These are phyloP conservation scores for Lentinula detonsa DNA, from an alignment of 768 basidiomycete species.

Conservation along the genomic window DNA sequence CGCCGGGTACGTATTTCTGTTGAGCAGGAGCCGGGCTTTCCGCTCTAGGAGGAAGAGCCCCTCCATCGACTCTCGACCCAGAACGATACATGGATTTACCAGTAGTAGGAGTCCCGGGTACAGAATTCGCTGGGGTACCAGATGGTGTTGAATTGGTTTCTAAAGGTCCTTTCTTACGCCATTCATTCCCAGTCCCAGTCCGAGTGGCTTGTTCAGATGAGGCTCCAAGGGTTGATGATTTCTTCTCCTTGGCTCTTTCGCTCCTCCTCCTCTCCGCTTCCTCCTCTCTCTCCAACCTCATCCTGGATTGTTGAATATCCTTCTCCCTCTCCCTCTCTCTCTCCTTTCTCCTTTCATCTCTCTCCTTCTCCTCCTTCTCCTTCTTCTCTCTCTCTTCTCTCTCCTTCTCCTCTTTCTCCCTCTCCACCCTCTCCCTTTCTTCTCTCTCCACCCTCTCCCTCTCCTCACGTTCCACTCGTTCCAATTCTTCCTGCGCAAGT, in stretches of 20 bases:
- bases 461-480: background rate
- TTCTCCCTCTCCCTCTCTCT: conserved; percentile 46
- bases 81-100: conserved; percentile 23
- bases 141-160: background rate
- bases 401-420: background rate
- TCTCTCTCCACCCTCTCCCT: background rate
- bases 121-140: conserved; percentile 7
- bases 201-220: too few relatives aligned
- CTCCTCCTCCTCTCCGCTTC: conserved; percentile 50
- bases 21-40: conserved; percentile 52
- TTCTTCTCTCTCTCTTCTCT: background rate
- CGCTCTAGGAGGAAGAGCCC: conserved; percentile 21
- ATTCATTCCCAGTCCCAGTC: conserved; percentile 7
- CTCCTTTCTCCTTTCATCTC: conserved; percentile 58
- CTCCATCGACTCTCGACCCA: too few relatives aligned
- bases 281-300: conserved; percentile 61
- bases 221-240: background rate
- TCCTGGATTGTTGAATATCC: conserved; percentile 47
- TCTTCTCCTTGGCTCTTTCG: conserved; percentile 24
- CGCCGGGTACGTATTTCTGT: conserved; percentile 40
- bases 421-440: background rate
- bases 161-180: conserved; percentile 9
- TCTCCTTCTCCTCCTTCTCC: conserved; percentile 13
- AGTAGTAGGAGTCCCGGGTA: conserved; percentile 21
- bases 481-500: conserved; percentile 9